Evolutionary conservation across 2,329 filamentous ascomycete genomes (phyloP), one percentile per base, ranked within the genome.

Genomic region (Albifimbria verrucaria): DNA sequence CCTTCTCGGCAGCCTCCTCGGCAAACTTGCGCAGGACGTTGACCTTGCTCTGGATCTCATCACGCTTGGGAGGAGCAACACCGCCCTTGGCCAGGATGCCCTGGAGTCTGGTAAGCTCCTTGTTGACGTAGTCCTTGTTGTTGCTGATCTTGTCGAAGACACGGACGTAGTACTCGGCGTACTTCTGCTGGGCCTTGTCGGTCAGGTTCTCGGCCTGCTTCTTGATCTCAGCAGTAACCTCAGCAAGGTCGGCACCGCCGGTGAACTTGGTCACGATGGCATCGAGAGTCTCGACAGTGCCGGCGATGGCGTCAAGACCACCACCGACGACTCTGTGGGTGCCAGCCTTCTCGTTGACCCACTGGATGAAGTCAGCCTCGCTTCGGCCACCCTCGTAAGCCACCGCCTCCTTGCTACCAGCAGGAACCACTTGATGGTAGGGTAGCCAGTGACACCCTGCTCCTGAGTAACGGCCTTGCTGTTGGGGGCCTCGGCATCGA

Each of bases 341-440:
- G 61, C 92, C 92, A 15, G 91, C 82, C 77, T 97, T 89, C 63
- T 86, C 80, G 79, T 99, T 99, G 73, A 99, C 69, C 77, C 88
- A 99, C 4, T 81, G 72, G 61, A 97, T 72, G 42, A 99, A 78
- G 59, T 86, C 88, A 46, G 82, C 78, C 78, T 97, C 91, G 48
- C 78, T 77, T 60, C 94, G 92, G 57, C 82, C 89, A 56, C 89
- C 87, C 51, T 79, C 75, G 81, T 97, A 99, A 45, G 78, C 68
- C 63, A 87, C 80, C 45, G 85, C 72, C 66, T 88, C 85, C 58
- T 82, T 89, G 67, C 86, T 89, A 62, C 92, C 92, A 71, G 88
- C 89, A 62, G 91, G 83, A 97, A 99, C 83, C 88, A 99, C 78
- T 96, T 96, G 79, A 99, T 96, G 57, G 94, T 99, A 48, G 94